Percentiles rank a stretch among this genome's conserved stretches.
These are phyloP conservation scores for Colletotrichum kahawae DNA, from an alignment of 2,329 filamentous ascomycete species.

Conservation along the genomic window DNA sequence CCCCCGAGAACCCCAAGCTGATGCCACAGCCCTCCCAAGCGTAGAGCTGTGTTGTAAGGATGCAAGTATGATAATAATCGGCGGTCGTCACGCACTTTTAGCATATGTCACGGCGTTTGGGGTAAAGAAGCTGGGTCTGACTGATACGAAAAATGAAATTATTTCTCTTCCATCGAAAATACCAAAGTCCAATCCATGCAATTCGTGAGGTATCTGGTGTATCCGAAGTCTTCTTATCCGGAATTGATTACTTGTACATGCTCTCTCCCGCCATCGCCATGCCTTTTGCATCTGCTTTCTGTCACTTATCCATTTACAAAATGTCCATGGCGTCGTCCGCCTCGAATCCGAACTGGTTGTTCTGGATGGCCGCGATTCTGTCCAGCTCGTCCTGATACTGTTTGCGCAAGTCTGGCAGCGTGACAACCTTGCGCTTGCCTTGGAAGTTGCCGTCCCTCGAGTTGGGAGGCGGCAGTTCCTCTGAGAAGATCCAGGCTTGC, in stretches of 20 bases:
- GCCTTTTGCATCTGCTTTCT: neutral
- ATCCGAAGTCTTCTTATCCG: neutral
- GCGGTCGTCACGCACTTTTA: conserved; percentile 29
- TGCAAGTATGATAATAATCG: conserved; percentile 9
- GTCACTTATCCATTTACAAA: conserved; percentile 31
- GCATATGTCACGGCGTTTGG: conserved; percentile 46
- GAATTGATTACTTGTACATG: conserved; percentile 19
- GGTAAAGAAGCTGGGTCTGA: conserved; percentile 28
- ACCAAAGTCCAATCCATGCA: conserved; percentile 24
- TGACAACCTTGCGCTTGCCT: conserved; percentile 77
- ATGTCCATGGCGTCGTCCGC: conserved; percentile 59
- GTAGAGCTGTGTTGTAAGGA: neutral
- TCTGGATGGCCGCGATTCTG: conserved; percentile 83
- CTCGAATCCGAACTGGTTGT: conserved; percentile 84
- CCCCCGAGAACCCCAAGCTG: conserved; percentile 51
- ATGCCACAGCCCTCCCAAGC: conserved; percentile 36
- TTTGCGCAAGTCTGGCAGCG: conserved; percentile 82
- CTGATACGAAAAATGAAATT: conserved; percentile 24
- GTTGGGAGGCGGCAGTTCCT: conserved; percentile 35
- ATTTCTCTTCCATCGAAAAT: conserved; percentile 24
- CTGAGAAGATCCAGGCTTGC: conserved; percentile 80
- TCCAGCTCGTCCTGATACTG: conserved; percentile 93
- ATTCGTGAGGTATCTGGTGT: conserved; percentile 23
- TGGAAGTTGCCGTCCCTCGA: conserved; percentile 9
- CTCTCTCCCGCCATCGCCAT: conserved; percentile 6